phyloP scores from a whole-genome alignment of 495 filamentous ascomycete species.

The Durotheca rogersii region DNA sequence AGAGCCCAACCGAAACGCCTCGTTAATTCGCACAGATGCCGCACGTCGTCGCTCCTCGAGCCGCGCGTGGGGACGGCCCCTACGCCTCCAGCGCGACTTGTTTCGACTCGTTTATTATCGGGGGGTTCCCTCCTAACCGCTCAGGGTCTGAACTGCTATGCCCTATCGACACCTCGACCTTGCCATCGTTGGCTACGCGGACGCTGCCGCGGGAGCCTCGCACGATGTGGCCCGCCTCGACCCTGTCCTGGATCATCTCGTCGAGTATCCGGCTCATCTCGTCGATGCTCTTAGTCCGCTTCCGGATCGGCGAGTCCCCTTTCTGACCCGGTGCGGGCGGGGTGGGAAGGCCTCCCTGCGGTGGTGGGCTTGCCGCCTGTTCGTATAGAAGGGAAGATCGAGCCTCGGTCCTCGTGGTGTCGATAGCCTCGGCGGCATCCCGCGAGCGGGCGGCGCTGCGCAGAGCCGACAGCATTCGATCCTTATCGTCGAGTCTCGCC shows the following conservation, averaged over 20 bases:
- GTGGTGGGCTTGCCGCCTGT: constrained; percentile 36
- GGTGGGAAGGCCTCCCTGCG: constrained; percentile 40
- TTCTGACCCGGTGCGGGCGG: constrained; percentile 39
- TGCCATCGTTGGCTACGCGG: constrained; percentile 43
- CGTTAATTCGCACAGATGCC: constrained; percentile 33
- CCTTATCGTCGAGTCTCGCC: constrained; percentile 90
- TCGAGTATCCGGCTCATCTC: constrained; percentile 89
- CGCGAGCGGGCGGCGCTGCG: constrained; percentile 84
- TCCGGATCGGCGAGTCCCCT: constrained; percentile 42
- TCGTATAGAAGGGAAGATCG: constrained; percentile 48
- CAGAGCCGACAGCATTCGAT: constrained; percentile 86
- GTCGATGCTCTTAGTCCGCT: constrained; percentile 70
- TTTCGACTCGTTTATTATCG: constrained; percentile 32
- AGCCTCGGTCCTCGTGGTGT: constrained; percentile 44
- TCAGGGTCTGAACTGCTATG: constrained; percentile 32
- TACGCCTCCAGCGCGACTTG: constrained; percentile 41
- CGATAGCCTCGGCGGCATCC: constrained; percentile 68
- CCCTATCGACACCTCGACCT: constrained; percentile 26
- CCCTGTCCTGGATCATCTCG: constrained; percentile 89
- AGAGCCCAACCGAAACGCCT: constrained; percentile 35
- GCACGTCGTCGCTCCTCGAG: constrained; percentile 24
- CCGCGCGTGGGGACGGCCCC: constrained; percentile 26
- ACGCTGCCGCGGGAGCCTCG: constrained; percentile 60
- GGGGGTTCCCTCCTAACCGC: constrained; percentile 36
- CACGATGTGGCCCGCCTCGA: constrained; percentile 66